These are phyloP conservation scores for Cladorrhinum sp. DNA, from an alignment of 2,329 filamentous ascomycete genomes.

Conservation along the genomic window DNA sequence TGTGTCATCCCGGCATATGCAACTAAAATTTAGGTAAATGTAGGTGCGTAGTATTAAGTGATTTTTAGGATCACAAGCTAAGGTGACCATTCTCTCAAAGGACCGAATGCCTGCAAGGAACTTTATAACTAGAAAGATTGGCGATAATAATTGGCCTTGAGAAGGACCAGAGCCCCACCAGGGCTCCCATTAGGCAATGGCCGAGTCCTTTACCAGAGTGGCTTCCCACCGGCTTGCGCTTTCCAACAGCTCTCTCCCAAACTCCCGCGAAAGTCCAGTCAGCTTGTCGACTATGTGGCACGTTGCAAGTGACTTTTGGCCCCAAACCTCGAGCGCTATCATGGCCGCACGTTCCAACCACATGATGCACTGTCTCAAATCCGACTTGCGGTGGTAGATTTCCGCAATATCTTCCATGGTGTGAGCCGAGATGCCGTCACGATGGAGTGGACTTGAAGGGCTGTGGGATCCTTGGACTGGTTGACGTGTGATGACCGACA, in stretches of 20 bases:
- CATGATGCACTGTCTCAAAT: slow-evolving; percentile 24
- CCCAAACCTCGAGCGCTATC: slow-evolving; percentile 26
- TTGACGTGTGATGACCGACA: slow-evolving; percentile 25
- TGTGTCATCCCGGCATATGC: too few relatives aligned
- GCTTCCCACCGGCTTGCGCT: slow-evolving; percentile 26
- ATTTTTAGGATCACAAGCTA: background rate
- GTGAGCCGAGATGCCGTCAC: slow-evolving; percentile 27
- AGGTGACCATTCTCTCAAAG: background rate
- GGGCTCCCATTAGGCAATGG: background rate
- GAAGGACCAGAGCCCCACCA: too few relatives aligned
- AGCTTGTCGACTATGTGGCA: slow-evolving; percentile 28
- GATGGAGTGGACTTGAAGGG: slow-evolving; percentile 16
- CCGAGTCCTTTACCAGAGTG: slow-evolving; percentile 5
- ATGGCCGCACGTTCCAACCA: slow-evolving; percentile 27
- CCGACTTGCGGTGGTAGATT: slow-evolving; percentile 26
- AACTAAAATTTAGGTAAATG: background rate
- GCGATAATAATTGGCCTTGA: too few relatives aligned
- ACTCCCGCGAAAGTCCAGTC: slow-evolving; percentile 24
- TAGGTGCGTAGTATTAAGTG: background rate
- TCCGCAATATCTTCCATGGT: slow-evolving; percentile 30
- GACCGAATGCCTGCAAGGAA: background rate
- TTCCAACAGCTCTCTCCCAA: slow-evolving; percentile 23
- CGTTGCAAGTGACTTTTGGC: slow-evolving; percentile 23
- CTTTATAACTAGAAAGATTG: background rate
- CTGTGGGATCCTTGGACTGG: background rate